A percentile compares a stretch with the other conserved stretches of the same genome.
These are phyloP conservation scores for Exophiala bonariae DNA, from an alignment of 2,329 filamentous ascomycete species.

Conservation along the genomic window DNA sequence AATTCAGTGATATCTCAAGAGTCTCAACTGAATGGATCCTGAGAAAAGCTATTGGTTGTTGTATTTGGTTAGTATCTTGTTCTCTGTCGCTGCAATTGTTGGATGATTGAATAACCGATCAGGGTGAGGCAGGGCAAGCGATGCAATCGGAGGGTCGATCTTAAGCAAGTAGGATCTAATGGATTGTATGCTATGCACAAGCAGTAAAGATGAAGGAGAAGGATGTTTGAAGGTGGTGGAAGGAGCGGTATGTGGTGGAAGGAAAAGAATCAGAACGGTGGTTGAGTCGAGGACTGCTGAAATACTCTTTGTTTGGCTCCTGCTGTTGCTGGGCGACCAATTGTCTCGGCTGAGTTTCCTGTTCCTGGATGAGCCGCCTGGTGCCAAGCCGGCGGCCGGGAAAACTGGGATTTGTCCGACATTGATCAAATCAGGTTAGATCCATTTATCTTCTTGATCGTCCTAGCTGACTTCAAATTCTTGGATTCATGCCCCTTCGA, in stretches of 20 bases:
- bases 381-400: too few species aligned
- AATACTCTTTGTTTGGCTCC: slow-evolving; percentile 7
- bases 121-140: slow-evolving; percentile 27
- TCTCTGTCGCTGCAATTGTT: slow-evolving; percentile 31
- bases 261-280: slow-evolving; percentile 21
- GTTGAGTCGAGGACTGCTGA: slow-evolving; percentile 14
- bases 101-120: slow-evolving; percentile 36
- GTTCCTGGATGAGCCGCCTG: too few species aligned
- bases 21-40: slow-evolving; percentile 40
- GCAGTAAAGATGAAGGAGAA: slow-evolving; percentile 34
- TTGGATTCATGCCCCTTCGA: background rate
- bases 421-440: too few species aligned
- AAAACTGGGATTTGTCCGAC: background rate
- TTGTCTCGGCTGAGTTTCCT: slow-evolving; percentile 5
- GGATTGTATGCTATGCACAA: slow-evolving; percentile 36
- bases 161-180: slow-evolving; percentile 36
- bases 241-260: slow-evolving; percentile 26
- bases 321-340: slow-evolving; percentile 1
- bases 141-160: slow-evolving; percentile 38
- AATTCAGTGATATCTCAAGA: slow-evolving; percentile 36
- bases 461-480: background rate
- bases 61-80: slow-evolving; percentile 33
- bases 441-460: too few species aligned
- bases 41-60: slow-evolving; percentile 27
- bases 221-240: slow-evolving; percentile 30